Conservation (phyloP, 331 rosid species). For the Stylosanthes scabra region DNA sequence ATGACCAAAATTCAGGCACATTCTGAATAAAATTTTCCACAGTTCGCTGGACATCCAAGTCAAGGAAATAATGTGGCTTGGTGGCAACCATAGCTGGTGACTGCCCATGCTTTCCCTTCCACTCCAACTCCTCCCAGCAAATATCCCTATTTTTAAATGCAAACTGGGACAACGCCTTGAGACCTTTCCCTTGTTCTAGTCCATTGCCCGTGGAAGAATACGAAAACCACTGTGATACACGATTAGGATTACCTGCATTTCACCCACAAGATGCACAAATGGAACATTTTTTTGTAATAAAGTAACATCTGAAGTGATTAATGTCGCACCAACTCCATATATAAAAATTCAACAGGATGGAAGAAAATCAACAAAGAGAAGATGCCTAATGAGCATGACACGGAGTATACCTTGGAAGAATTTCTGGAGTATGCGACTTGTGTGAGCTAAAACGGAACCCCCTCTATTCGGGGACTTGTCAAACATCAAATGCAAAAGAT, state of each 20-base stretch:
- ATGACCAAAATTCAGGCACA: conserved; percentile 96
- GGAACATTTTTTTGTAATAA: conserved; percentile 17
- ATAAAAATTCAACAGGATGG: conserved; percentile 1
- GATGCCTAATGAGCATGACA: not conserved
- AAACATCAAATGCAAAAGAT: conserved; percentile 71
- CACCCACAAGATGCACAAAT: conserved; percentile 40
- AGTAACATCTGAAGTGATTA: conserved; percentile 8
- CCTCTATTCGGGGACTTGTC: conserved; percentile 60
- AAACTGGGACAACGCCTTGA: conserved; percentile 78
- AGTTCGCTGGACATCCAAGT: conserved; percentile 76
- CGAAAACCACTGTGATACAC: conserved; percentile 76
- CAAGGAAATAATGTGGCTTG: conserved; percentile 93
- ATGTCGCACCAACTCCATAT: not conserved
- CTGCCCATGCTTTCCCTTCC: conserved; percentile 98
- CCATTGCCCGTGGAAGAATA: conserved; percentile 55
- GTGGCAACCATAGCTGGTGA: conserved; percentile 98
- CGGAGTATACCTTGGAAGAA: conserved; percentile 65
- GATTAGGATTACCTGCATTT: conserved; percentile 77
- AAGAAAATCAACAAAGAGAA: not conserved
- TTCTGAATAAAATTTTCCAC: conserved; percentile 76
- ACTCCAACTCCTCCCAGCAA: conserved; percentile 97
- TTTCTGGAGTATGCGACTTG: conserved; percentile 54
- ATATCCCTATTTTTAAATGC: conserved; percentile 83
- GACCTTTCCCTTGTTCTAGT: conserved; percentile 77
- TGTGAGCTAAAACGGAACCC: conserved; percentile 65